Base-by-base conservation (phyloP, 2,329 filamentous ascomycete species). In the Mollisia scopiformis region DNA sequence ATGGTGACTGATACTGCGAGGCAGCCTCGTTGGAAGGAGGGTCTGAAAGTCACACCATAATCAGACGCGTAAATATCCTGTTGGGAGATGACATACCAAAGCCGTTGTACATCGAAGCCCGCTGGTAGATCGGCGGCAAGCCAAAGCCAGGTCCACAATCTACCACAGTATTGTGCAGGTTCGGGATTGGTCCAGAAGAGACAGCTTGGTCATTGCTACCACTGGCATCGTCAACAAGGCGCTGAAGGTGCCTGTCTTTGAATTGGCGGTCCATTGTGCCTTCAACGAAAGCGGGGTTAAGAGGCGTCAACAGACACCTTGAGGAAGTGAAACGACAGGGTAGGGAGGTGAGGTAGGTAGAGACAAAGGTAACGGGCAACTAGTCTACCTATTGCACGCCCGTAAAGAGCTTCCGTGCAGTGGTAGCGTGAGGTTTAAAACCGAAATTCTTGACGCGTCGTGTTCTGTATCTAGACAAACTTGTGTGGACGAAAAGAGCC, bases 201-300 rank as follows among this genome's bases (percentile, higher is more conserved):
- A 51, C 41, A 33, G 62, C 37, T 23, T 68, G 55, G 27, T 14
- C 16, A 43, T 60, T 41, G 16, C 47, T 16, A 5, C 46, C 55
- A 16, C 35, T 59, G n/a, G 63, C 58, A 68, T 69, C 58, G n/a
- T 61, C 59, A 53, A 66, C 50, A 46, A 69, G 67, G 10, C 62
- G 63, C 51, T 71, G 69, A 23, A 67, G 52, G 56, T 65, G 58
- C 52, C 60, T 61, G 62, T 72, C 66, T 11, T n/a, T n/a, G n/a
- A 62, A 41, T 10, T 53, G 23, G 39, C 35, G 35, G 41, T 64
- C 63, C 64, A 69, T 68, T n/a, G 49, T 66, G 25, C 19, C 21
- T 11, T 23, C 6, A 16, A 21, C 23, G 49, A 27, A 10, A 16
- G 16, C 23, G 14, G n/a, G n/a, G n/a, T 41, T 19, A 37, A 19